These are phyloP conservation scores for Mariannaea elegans DNA, from an alignment of 2,329 filamentous ascomycete species.

Conservation along the genomic window DNA sequence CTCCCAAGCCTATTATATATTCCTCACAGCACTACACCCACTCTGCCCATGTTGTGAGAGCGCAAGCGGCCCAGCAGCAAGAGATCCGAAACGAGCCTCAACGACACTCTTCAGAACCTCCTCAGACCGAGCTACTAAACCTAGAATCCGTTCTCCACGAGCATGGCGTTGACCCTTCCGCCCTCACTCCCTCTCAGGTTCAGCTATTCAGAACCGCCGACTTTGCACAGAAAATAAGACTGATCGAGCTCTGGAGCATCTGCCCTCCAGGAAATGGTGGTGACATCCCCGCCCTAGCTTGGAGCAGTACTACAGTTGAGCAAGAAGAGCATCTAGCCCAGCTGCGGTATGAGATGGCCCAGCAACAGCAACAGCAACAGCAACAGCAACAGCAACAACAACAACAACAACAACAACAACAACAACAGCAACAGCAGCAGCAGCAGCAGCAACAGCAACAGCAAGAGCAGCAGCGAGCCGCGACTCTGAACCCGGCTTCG, in stretches of 20 bases:
- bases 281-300: constrained; percentile 62
- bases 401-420: constrained; percentile 26
- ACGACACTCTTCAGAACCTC: constrained; percentile 61
- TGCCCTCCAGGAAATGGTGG: constrained; percentile 71
- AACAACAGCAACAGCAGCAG: constrained; percentile 49
- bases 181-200: constrained; percentile 78
- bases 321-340: constrained; percentile 68
- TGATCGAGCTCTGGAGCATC: constrained; percentile 87
- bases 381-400: constrained; percentile 48
- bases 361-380: constrained; percentile 5
- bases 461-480: constrained; percentile 51
- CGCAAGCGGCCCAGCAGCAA: constrained; percentile 43
- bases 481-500: constrained; percentile 64
- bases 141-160: constrained; percentile 68
- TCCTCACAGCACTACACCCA: constrained; percentile 86
- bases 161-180: constrained; percentile 74
- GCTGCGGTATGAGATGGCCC: constrained; percentile 62
- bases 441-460: constrained; percentile 46
- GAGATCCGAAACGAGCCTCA: constrained; percentile 47
- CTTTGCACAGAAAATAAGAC: constrained; percentile 73
- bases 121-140: constrained; percentile 57
- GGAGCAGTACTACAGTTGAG: constrained; percentile 62
- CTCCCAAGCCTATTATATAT: constrained; percentile 67
- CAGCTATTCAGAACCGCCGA: constrained; percentile 82
- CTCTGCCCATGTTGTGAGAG: constrained; percentile 68